A percentile compares a stretch with the other conserved stretches of the same genome.
These are phyloP conservation scores for Cenchrus fungigraminus DNA, from an alignment of 176 grass and related monocot genomes.

Conservation along the genomic window DNA sequence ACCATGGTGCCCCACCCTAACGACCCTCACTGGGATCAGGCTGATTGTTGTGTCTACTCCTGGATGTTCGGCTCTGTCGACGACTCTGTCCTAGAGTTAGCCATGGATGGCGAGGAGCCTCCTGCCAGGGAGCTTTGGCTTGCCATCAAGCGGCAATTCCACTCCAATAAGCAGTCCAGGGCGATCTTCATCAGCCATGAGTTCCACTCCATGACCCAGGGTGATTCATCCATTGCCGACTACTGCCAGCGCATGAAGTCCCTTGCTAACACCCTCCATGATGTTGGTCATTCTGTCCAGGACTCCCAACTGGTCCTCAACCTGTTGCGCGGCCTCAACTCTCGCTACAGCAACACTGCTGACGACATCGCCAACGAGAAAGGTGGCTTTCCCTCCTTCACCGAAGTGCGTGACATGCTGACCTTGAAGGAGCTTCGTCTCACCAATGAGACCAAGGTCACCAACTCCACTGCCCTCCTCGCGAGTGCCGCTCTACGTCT, in stretches of 20 bases:
- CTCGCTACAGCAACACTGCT: neutral
- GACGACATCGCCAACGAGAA: neutral
- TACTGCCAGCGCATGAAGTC: no score
- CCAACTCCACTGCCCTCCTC: neutral
- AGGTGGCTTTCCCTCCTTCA: neutral
- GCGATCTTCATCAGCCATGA: no score
- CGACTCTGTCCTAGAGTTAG: no score
- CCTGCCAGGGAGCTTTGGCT: no score
- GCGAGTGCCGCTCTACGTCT: neutral
- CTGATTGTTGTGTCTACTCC: neutral
- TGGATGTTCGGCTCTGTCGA: neutral
- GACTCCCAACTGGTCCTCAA: no score
- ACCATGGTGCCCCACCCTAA: fast-evolving
- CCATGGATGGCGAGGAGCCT: no score
- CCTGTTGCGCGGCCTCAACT: neutral
- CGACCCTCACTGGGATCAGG: neutral
- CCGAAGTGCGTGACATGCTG: neutral
- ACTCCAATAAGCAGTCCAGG: no score
- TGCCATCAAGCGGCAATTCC: no score
- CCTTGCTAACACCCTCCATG: no score
- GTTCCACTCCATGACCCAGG: no score
- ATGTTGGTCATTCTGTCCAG: no score
- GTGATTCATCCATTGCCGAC: no score
- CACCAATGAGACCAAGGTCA: neutral
- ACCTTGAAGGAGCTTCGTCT: neutral